phyloP scores from a whole-genome alignment of 176 grass and related monocot species.

The Carex cristatella region DNA sequence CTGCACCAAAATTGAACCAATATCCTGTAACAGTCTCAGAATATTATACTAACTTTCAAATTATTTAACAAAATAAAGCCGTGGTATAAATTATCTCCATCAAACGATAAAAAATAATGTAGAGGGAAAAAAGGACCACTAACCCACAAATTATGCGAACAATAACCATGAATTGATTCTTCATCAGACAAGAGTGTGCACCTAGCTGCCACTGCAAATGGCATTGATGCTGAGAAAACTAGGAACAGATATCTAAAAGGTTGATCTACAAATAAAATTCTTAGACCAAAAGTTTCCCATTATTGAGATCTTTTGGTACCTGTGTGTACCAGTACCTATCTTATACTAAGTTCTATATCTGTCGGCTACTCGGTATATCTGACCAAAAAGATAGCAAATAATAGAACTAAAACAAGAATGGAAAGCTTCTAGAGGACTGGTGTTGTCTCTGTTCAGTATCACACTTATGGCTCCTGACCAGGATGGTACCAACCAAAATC shows the following conservation, averaged over 20 bases:
- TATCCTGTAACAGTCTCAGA: constrained; percentile 43
- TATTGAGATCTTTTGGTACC: background rate
- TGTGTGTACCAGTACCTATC: constrained; percentile 2
- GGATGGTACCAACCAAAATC: background rate
- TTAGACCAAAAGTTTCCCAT: background rate
- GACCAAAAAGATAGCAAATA: background rate
- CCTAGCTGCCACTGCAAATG: constrained; percentile 85
- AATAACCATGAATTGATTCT: constrained; percentile 79
- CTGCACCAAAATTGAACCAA: constrained; percentile 96
- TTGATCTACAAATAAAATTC: background rate
- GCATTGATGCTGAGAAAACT: background rate
- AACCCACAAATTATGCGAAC: constrained; percentile 74
- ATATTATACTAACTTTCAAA: background rate
- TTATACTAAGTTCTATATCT: background rate
- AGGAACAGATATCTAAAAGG: constrained; percentile 11
- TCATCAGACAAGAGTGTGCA: constrained; percentile 85
- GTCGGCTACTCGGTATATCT: background rate
- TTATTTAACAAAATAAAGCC: background rate
- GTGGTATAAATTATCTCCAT: background rate
- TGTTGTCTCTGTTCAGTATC: background rate
- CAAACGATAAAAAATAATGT: background rate
- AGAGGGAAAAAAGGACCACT: background rate
- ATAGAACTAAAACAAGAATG: background rate
- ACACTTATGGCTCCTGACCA: background rate
- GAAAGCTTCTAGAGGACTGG: background rate